Percentiles rank a stretch among this genome's conserved stretches.
Evolutionary conservation across 345 rosid species (phyloP).

Genomic region (Diplotaxis tenuifolia): DNA sequence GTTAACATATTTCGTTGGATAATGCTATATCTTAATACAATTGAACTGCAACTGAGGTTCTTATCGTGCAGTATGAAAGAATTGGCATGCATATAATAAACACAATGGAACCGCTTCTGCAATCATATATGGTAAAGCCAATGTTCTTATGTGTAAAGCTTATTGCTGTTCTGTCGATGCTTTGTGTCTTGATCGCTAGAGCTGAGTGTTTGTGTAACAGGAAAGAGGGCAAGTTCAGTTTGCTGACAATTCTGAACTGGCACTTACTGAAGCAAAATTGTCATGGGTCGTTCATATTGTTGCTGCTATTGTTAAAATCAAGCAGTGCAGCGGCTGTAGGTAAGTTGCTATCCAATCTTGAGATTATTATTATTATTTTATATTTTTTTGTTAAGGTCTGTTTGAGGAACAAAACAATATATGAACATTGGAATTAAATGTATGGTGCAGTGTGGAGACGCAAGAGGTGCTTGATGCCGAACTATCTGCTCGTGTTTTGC

Average conservation of each 20-base stretch:
- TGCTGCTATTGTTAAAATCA: conserved; percentile 87
- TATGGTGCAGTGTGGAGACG: conserved; percentile 73
- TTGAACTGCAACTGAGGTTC: conserved; percentile 13
- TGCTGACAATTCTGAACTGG: conserved; percentile 67
- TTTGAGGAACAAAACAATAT: conserved; percentile 20
- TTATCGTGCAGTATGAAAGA: conserved; percentile 76
- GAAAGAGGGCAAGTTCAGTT: conserved; percentile 69
- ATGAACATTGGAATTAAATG: conserved; percentile 18
- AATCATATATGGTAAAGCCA: conserved; percentile 73
- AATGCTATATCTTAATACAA: conserved; percentile 15
- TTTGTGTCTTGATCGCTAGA: conserved; percentile 7
- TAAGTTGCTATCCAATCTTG: conserved; percentile 31
- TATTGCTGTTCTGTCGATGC: not conserved
- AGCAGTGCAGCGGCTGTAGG: conserved; percentile 92
- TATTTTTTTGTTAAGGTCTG: conserved; percentile 15
- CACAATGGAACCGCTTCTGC: conserved; percentile 90
- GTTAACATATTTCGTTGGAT: not conserved
- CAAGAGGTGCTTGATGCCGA: conserved; percentile 99
- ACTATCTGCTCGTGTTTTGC: conserved; percentile 96
- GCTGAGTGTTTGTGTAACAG: conserved; percentile 46
- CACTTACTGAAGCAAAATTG: conserved; percentile 87
- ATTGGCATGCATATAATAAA: conserved; percentile 80
- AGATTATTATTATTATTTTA: not conserved
- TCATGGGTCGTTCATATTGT: conserved; percentile 95
- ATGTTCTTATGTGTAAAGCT: conserved; percentile 12